Base-by-base conservation (phyloP, 805 yeast genomes). In the Candida fluviatilis region DNA sequence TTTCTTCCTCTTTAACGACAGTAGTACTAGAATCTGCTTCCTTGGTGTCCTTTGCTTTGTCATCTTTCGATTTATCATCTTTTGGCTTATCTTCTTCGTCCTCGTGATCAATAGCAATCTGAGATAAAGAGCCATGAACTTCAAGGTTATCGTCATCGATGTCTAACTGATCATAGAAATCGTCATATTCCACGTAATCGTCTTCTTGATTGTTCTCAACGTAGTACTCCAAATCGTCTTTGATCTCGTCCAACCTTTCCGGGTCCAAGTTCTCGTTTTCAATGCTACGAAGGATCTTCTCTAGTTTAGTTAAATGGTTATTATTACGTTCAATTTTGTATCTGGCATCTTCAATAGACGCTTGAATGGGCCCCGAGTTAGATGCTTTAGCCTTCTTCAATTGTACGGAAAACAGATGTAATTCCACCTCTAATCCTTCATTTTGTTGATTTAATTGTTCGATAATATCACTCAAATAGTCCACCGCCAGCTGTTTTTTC, bases 161-260 rank as follows among this genome's bases (percentile, higher is more conserved):
- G 31, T 82, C 89, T 50, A 93, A 73, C 42, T 81, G 87, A 49
- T 93, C 97, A 61, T 91, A 93, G 43, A 91, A 77, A 11, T 87
- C 89, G 50, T 90, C 96, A 60, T 91, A 95, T 54, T 89, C 97
- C 24, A 90, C 83, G 58, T 89, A 91, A 52, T 90, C 96, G 4
- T 81, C 90, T 39, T 89, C 96, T 60, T 84, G 93, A 55, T 91
- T 91, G 46, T 88, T 84, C 50, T 93, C 98, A 21, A 93, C 93
- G 59, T 87, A 90, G 64, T 93, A 91, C 49, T 78, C 85, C 57
- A 91, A 84, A 58, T 91, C 98, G 37, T 91, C 98, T 55, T 82
- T 81, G 40, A 88, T 77, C 16, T 73, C 82, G 50, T 82, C 82
- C 7, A 91, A 78, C 36, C 77, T 75, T 14, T 84, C 95, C 2